Conservation (phyloP, 805 yeast genomes). For the Saturnispora diversa region DNA sequence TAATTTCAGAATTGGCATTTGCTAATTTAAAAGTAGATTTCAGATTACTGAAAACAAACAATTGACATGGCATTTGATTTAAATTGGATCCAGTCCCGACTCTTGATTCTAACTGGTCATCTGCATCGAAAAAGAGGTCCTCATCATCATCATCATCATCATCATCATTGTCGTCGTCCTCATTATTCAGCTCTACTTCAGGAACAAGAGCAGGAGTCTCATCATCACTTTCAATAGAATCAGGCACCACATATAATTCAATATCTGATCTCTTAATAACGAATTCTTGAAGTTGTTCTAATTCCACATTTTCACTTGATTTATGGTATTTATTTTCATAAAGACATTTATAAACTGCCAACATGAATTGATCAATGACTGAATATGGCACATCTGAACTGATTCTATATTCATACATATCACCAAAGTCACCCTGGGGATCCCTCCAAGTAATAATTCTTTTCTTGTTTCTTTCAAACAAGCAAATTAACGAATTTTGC, state of each 20-base stretch:
- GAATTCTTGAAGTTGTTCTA: constrained; percentile 50
- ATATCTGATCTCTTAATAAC: constrained; percentile 31
- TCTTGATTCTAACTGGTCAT: constrained; percentile 20
- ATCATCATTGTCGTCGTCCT: constrained; percentile 10
- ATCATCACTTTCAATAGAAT: constrained; percentile 24
- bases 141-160: constrained; percentile 23
- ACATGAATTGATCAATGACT: constrained; percentile 56
- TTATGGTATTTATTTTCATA: constrained; percentile 67
- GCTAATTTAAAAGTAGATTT: constrained; percentile 41
- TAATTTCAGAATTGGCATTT: constrained; percentile 28
- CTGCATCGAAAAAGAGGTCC: constrained; percentile 26
- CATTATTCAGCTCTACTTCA: constrained; percentile 16
- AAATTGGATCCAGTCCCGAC: constrained; percentile 15
- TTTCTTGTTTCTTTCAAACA: constrained; percentile 41
- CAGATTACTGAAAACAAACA: constrained; percentile 51
- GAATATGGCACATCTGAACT: constrained; percentile 49
- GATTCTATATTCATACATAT: constrained; percentile 70
- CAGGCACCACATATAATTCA: constrained; percentile 12
- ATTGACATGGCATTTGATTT: constrained; percentile 22
- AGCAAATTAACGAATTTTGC: constrained; percentile 49
- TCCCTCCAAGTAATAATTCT: constrained; percentile 73
- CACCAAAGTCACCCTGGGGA: constrained; percentile 78
- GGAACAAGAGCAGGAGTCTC: constrained; percentile 27
- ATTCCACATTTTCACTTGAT: constrained; percentile 38
- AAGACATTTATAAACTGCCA: constrained; percentile 55